Evolutionary conservation across 2,329 filamentous ascomycete genomes (phyloP).

Genomic region (Calonectria hongkongensis): DNA sequence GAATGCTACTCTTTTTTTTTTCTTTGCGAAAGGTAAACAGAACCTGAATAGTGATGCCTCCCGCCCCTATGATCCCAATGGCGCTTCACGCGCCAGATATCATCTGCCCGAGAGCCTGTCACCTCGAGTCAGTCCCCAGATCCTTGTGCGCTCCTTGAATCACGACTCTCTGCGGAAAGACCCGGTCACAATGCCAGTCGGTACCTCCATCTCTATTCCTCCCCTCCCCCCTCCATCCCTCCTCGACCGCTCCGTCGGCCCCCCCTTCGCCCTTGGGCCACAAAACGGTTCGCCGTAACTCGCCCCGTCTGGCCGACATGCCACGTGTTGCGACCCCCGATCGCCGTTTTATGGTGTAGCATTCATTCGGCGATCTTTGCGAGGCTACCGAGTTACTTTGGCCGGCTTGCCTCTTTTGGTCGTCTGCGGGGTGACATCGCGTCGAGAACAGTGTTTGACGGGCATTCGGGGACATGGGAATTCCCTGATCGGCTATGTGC

Average conservation of each 20-base stretch:
- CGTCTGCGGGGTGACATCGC: constrained; percentile 16
- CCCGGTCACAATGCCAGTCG: constrained; percentile 14
- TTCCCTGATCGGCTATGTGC: constrained; percentile 1
- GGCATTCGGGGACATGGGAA: background rate
- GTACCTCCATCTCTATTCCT: background rate
- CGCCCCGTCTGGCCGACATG: constrained; percentile 13
- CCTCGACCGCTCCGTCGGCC: background rate
- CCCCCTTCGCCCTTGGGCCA: background rate
- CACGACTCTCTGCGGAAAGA: background rate
- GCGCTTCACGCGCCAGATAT: constrained; percentile 68
- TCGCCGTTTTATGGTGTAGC: constrained; percentile 11
- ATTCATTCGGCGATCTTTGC: constrained; percentile 19
- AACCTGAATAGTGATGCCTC: background rate
- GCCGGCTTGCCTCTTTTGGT: constrained; percentile 21
- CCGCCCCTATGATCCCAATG: constrained; percentile 54
- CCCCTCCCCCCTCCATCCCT: background rate
- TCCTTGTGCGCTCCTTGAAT: constrained; percentile 59
- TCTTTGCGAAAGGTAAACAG: background rate
- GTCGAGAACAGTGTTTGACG: background rate
- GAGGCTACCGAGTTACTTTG: constrained; percentile 2
- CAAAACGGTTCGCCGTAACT: constrained; percentile 5
- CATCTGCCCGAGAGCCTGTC: constrained; percentile 61
- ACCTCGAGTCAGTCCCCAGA: constrained; percentile 61
- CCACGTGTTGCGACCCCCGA: constrained; percentile 21
- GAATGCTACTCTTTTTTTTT: constrained; percentile 1